Percentiles rank a stretch among this genome's conserved stretches.
phyloP scores from a whole-genome alignment of 106 monocot genomes.

The Acorus calamus region DNA sequence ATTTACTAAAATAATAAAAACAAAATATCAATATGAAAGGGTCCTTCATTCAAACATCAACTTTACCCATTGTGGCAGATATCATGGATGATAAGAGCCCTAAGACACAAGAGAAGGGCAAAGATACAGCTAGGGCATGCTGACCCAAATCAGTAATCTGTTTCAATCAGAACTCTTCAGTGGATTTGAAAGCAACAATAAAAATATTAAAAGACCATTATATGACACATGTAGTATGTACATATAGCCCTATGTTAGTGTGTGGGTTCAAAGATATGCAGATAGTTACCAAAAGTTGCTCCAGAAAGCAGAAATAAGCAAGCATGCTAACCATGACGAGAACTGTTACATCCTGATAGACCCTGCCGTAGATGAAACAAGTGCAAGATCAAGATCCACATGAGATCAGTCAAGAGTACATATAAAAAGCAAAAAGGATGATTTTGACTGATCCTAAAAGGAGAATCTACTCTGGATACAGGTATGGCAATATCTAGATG shows the following conservation, averaged over 20 bases:
- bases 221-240: too few species aligned
- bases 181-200: too few species aligned
- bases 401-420: not conserved
- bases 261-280: not conserved
- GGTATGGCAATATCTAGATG: too few species aligned
- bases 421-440: not conserved
- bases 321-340: conserved; percentile 95
- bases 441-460: too few species aligned
- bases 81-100: conserved; percentile 90
- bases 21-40: not conserved
- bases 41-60: too few species aligned
- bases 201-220: too few species aligned
- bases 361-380: conserved; percentile 31
- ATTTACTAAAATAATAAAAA: not conserved
- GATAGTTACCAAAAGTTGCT: conserved; percentile 82
- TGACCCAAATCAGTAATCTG: conserved; percentile 63
- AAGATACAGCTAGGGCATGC: conserved; percentile 74
- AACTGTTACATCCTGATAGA: conserved; percentile 89
- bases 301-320: conserved; percentile 98
- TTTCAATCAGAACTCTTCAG: not conserved
- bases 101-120: conserved; percentile 92
- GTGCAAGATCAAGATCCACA: not conserved
- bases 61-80: conserved; percentile 83
- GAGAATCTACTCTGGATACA: too few species aligned
- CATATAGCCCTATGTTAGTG: too few species aligned